phyloP scores from a whole-genome alignment of 2,329 filamentous ascomycete genomes.

The Penicillium verrucosum region DNA sequence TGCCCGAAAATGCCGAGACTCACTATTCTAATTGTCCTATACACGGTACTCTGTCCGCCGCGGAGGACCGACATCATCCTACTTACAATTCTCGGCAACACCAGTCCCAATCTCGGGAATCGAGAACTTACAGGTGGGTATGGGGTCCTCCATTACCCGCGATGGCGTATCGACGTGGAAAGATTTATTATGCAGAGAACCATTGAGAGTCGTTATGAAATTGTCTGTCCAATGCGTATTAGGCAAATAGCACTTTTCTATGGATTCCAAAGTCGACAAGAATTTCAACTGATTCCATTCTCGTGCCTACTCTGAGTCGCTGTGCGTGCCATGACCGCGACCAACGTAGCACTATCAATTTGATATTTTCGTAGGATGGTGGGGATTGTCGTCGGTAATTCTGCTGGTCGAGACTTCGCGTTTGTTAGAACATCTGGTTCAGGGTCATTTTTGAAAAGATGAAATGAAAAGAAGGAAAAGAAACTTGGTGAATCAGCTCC shows the following conservation, averaged over 20 bases:
- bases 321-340: too few species aligned
- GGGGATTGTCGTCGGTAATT: neutral
- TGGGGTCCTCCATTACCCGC: neutral
- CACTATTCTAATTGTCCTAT: neutral
- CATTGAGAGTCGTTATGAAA: neutral
- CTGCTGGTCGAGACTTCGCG: too few species aligned
- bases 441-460: neutral
- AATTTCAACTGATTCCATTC: neutral
- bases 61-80: neutral
- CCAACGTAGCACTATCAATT: neutral
- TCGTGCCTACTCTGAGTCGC: neutral
- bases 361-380: neutral
- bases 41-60: neutral
- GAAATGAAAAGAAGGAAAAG: neutral
- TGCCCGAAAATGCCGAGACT: neutral
- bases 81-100: neutral
- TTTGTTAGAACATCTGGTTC: neutral
- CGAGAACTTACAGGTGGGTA: neutral
- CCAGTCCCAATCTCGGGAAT: neutral
- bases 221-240: rapidly evolving
- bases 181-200: neutral
- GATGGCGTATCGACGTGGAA: neutral
- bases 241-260: rapidly evolving
- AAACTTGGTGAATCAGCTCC: neutral
- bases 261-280: neutral